Percentiles rank a stretch among this genome's conserved stretches.
phyloP scores from a whole-genome alignment of 2,329 filamentous ascomycete species.

The Aspergillus phoenicis region DNA sequence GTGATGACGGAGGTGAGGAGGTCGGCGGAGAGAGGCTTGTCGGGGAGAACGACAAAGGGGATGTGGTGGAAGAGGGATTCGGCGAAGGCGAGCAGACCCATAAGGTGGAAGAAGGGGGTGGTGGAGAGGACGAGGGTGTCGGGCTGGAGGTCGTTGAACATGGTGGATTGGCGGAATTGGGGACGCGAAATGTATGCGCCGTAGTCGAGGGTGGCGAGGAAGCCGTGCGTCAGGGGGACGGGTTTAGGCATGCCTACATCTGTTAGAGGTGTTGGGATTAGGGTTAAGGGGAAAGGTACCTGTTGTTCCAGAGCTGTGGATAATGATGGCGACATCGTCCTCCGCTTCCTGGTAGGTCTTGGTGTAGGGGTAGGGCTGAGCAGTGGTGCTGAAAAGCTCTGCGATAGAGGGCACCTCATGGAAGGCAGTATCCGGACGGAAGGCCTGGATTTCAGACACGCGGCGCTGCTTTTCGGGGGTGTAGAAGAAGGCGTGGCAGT shows the following conservation, averaged over 20 bases:
- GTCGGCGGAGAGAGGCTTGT: constrained; percentile 25
- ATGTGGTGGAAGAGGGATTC: constrained; percentile 15
- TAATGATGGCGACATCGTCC: constrained; percentile 29
- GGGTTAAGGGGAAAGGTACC: constrained; percentile 14
- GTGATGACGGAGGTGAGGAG: constrained; percentile 16
- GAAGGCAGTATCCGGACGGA: constrained; percentile 9
- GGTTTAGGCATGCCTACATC: constrained; percentile 20
- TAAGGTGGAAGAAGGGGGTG: constrained; percentile 27
- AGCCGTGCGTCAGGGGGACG: constrained; percentile 25
- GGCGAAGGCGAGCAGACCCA: constrained; percentile 20
- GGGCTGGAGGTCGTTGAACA: constrained; percentile 7
- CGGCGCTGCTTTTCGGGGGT: constrained; percentile 28
- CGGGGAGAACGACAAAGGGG: constrained; percentile 22
- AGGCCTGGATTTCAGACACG: constrained; percentile 20
- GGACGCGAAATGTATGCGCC: background rate
- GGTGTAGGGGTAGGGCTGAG: constrained; percentile 12
- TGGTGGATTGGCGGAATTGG: background rate
- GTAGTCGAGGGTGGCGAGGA: constrained; percentile 15
- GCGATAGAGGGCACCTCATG: constrained; percentile 13
- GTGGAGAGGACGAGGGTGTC: constrained; percentile 17
- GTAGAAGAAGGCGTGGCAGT: constrained; percentile 27
- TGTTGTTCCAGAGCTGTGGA: constrained; percentile 41
- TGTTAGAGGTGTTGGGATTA: background rate
- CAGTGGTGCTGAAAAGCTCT: background rate
- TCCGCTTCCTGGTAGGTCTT: constrained; percentile 26